Evolutionary conservation across 2,329 filamentous ascomycete species (phyloP).

Genomic region (Geosmithia morbida): DNA sequence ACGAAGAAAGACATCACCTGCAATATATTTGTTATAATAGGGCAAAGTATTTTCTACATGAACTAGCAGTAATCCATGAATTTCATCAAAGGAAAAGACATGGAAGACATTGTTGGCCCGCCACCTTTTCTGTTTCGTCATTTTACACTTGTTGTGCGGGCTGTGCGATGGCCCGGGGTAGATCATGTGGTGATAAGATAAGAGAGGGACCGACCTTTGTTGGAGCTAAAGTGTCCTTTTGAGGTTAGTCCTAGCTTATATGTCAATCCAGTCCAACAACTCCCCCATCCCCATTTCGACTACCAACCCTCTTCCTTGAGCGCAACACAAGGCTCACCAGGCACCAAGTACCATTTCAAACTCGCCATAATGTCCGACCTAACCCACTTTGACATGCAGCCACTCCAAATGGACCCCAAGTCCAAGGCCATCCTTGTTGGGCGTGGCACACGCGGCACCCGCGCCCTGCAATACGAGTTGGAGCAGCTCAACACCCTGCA

Average conservation of each 20-base stretch:
- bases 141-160: background rate
- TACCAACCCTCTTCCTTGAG: too few species aligned
- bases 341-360: background rate
- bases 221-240: slow-evolving; percentile 15
- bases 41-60: too few species aligned
- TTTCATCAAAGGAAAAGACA: background rate
- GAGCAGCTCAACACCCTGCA: slow-evolving; percentile 65
- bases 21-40: too few species aligned
- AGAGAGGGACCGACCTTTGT: slow-evolving; percentile 5
- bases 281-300: background rate
- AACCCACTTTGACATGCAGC: slow-evolving; percentile 69
- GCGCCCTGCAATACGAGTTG: slow-evolving; percentile 49
- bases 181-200: slow-evolving; percentile 24
- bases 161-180: background rate
- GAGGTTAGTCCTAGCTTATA: background rate
- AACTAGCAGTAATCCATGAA: too few species aligned
- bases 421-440: slow-evolving; percentile 74
- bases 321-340: background rate
- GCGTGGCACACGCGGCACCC: slow-evolving; percentile 35
- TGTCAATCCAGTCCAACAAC: too few species aligned
- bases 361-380: slow-evolving; percentile 36
- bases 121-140: background rate
- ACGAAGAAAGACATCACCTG: too few species aligned
- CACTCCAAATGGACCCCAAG: slow-evolving; percentile 66
- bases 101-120: background rate